A percentile compares a stretch with the other conserved stretches of the same genome.
These are phyloP conservation scores for Sporothrix dimorphospora DNA, from an alignment of 2,329 filamentous ascomycete species.

Conservation along the genomic window DNA sequence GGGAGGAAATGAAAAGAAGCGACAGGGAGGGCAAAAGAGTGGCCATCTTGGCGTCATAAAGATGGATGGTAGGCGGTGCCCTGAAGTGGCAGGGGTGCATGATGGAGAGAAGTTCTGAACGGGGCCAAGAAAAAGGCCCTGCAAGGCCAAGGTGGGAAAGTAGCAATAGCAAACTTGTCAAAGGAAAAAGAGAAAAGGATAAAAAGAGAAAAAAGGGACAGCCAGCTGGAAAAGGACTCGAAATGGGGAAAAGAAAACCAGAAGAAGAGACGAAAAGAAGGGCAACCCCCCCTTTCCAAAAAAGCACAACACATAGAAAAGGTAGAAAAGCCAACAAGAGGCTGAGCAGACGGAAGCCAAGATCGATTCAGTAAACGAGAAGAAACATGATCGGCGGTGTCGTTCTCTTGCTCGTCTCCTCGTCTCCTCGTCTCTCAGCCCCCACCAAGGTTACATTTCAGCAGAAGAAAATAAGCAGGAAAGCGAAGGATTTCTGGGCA, in stretches of 20 bases:
- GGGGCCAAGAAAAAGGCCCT: not conserved
- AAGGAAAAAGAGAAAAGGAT: not conserved
- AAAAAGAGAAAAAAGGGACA: not conserved
- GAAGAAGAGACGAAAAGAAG: not conserved
- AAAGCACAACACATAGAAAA: not conserved
- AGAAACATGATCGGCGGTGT: constrained; percentile 9
- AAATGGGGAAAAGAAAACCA: not conserved
- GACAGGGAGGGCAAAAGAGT: not conserved
- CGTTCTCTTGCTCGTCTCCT: not conserved
- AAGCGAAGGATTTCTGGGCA: not conserved
- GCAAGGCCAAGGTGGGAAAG: not conserved
- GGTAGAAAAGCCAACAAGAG: not conserved
- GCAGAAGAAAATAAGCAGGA: not conserved
- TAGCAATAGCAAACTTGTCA: not conserved
- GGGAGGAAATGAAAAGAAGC: not conserved
- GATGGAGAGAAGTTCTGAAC: not conserved
- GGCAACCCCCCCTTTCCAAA: no score
- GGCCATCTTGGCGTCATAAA: constrained; percentile 2
- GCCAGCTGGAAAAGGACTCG: no score
- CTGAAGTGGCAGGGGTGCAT: not conserved
- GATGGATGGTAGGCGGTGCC: not conserved
- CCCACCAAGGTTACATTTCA: not conserved
- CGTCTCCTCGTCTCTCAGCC: not conserved
- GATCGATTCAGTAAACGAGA: constrained; percentile 14
- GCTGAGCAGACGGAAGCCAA: constrained; percentile 1